phyloP scores from a whole-genome alignment of 805 yeast genomes.

The Candida adriatica region DNA sequence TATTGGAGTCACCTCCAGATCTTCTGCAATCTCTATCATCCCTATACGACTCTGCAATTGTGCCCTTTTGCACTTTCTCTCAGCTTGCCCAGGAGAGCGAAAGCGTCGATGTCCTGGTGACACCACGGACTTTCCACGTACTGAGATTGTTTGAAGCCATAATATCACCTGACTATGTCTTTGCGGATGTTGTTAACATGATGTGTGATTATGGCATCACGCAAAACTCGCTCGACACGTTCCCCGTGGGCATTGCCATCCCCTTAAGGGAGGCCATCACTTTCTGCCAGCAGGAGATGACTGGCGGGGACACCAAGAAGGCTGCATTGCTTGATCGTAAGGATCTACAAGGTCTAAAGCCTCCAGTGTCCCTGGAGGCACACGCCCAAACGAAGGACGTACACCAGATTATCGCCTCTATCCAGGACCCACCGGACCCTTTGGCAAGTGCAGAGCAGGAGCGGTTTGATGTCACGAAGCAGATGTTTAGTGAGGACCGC shows the following conservation, averaged over 20 bases:
- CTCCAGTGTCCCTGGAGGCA: background rate
- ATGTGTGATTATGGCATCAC: conserved; percentile 53
- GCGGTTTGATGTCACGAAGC: conserved; percentile 55
- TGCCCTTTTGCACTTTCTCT: conserved; percentile 58
- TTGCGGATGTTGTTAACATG: conserved; percentile 50
- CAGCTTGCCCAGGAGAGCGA: conserved; percentile 59
- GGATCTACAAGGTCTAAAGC: conserved; percentile 38
- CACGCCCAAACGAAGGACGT: conserved; percentile 29
- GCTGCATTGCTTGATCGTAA: conserved; percentile 60
- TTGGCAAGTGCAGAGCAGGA: conserved; percentile 64
- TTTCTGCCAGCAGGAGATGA: conserved; percentile 47
- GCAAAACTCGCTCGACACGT: conserved; percentile 50
- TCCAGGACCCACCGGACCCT: conserved; percentile 38
- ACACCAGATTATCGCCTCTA: conserved; percentile 32
- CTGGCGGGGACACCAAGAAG: conserved; percentile 33
- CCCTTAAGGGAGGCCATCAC: conserved; percentile 60
- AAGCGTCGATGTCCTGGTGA: conserved; percentile 49
- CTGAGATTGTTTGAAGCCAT: conserved; percentile 56
- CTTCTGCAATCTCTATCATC: conserved; percentile 50
- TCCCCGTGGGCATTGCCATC: conserved; percentile 63
- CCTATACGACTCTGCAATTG: conserved; percentile 36
- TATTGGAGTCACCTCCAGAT: conserved; percentile 51
- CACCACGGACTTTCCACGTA: conserved; percentile 59
- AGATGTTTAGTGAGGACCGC: conserved; percentile 72
- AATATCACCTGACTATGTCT: conserved; percentile 45